These are phyloP conservation scores for Colletotrichum paranaense DNA, from an alignment of 2,329 filamentous ascomycete species.

Conservation along the genomic window DNA sequence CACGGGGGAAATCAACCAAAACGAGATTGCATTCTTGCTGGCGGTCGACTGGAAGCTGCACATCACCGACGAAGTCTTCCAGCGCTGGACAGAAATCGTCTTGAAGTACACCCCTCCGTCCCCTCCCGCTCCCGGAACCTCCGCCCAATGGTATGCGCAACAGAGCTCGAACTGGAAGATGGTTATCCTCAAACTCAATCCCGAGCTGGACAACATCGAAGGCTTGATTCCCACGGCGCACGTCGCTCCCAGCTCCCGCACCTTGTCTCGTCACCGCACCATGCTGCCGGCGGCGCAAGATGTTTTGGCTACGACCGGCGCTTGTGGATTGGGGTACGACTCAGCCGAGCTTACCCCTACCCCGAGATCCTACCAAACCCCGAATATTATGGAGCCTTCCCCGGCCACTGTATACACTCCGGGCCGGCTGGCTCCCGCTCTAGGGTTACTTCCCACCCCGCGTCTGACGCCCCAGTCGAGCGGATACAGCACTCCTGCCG, in stretches of 20 bases:
- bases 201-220: conserved; percentile 69
- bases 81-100: conserved; percentile 94
- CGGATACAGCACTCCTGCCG: conserved; percentile 70
- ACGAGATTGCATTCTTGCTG: conserved; percentile 90
- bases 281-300: conserved; percentile 57
- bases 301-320: conserved; percentile 36
- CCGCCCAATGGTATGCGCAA: conserved; percentile 54
- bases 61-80: conserved; percentile 88
- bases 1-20: conserved; percentile 94
- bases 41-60: conserved; percentile 96
- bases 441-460: conserved; percentile 69
- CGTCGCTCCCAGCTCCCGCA: conserved; percentile 46
- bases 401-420: conserved; percentile 55
- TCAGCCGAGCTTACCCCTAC: conserved; percentile 53
- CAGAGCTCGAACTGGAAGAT: conserved; percentile 68
- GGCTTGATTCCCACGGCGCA: conserved; percentile 55
- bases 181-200: conserved; percentile 66
- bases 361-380: conserved; percentile 53
- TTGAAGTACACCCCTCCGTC: conserved; percentile 81
- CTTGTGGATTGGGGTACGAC: conserved; percentile 47
- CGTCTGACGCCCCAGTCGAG: conserved; percentile 67
- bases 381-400: conserved; percentile 62
- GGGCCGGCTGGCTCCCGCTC: conserved; percentile 61
- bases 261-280: conserved; percentile 52
- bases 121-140: conserved; percentile 64